Evolutionary conservation across 2,329 filamentous ascomycete species (phyloP).

Genomic region (Periconia digitata): DNA sequence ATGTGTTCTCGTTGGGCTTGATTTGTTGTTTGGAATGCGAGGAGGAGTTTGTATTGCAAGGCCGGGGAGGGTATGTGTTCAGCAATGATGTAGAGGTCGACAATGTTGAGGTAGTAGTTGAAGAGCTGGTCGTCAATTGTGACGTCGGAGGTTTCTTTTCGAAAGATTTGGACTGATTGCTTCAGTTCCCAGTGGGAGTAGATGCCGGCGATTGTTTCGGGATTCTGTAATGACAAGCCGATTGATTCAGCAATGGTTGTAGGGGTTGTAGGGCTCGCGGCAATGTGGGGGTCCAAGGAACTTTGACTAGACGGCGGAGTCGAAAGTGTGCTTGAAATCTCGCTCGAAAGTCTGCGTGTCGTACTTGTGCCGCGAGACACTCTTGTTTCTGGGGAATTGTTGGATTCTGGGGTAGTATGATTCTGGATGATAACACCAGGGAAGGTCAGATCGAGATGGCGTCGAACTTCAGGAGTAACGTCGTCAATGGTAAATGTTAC

Average conservation of each 20-base stretch:
- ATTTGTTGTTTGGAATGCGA: slow-evolving; percentile 17
- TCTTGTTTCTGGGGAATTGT: slow-evolving; percentile 1
- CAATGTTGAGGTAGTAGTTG: slow-evolving; percentile 16
- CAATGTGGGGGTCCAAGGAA: slow-evolving; percentile 3
- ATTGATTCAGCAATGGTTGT: background rate
- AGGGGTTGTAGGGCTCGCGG: background rate
- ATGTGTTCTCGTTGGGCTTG: background rate
- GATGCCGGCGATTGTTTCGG: slow-evolving; percentile 1
- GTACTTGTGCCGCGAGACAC: too few relatives aligned
- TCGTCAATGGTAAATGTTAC: too few relatives aligned
- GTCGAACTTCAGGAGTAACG: too few relatives aligned
- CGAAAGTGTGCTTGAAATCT: slow-evolving; percentile 4
- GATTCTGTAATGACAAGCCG: background rate
- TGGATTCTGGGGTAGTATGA: slow-evolving; percentile 6
- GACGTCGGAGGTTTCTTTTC: background rate
- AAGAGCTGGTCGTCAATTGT: slow-evolving; percentile 1
- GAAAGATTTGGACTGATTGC: background rate
- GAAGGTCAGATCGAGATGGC: background rate
- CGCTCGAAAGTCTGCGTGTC: too few relatives aligned
- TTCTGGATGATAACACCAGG: background rate
- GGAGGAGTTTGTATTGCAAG: slow-evolving; percentile 11
- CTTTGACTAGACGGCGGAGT: background rate
- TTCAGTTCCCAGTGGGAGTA: slow-evolving; percentile 1
- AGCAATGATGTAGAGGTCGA: slow-evolving; percentile 16
- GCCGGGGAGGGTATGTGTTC: background rate